Conservation (phyloP, 2,329 filamentous ascomycete genomes). For the Fusarium chlamydosporum region DNA sequence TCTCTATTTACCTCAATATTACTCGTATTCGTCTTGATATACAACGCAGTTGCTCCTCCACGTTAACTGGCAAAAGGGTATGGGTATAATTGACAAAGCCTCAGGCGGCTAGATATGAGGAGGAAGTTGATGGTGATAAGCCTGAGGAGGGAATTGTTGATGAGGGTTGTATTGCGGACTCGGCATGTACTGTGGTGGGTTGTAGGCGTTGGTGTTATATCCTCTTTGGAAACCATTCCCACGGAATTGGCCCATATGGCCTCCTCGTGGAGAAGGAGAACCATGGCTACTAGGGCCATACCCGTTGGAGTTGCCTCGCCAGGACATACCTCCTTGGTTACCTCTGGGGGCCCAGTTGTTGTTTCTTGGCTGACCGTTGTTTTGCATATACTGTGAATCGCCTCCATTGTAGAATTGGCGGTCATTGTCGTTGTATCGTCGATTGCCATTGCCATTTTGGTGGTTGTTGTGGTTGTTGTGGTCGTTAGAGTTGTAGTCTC, state of each 20-base stretch:
- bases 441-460: no score
- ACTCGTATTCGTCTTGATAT: no score
- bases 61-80: no score
- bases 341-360: conserved; percentile 15
- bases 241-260: neutral
- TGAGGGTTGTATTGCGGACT: conserved; percentile 3
- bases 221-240: conserved; percentile 31
- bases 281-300: conserved; percentile 6
- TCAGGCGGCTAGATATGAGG: conserved; percentile 14
- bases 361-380: conserved; percentile 5
- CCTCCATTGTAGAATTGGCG: conserved; percentile 18
- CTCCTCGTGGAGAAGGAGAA: neutral
- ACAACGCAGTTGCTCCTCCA: no score
- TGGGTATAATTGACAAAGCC: neutral
- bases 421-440: conserved; percentile 11
- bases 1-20: no score
- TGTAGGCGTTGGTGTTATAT: conserved; percentile 13
- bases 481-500: conserved; percentile 6
- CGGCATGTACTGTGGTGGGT: conserved; percentile 22
- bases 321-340: conserved; percentile 20
- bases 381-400: conserved; percentile 10
- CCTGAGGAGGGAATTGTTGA: conserved; percentile 27
- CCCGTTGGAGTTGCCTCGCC: conserved; percentile 35
- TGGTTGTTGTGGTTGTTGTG: conserved; percentile 2
- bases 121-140: conserved; percentile 31